Percentiles rank a stretch among this genome's conserved stretches.
Conservation (phyloP, 169 alveolate species). For the Plasmodium vinckei region DNA sequence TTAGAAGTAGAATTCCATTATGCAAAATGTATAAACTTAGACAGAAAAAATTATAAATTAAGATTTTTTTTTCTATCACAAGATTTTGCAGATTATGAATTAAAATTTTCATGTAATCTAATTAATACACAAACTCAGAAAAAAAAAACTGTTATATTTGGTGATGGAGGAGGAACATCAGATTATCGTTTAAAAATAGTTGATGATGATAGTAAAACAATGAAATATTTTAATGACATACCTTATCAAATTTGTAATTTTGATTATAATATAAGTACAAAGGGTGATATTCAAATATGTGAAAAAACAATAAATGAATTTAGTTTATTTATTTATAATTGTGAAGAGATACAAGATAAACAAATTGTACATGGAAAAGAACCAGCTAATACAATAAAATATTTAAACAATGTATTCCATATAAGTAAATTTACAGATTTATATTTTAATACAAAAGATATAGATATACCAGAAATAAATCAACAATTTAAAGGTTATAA, state of each 20-base stretch:
- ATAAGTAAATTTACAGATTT: conserved; percentile 21
- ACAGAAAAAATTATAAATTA: conserved; percentile 27
- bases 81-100: conserved; percentile 14
- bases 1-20: conserved; percentile 15
- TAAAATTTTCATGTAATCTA: conserved; percentile 12
- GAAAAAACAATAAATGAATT: conserved; percentile 64
- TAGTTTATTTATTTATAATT: conserved; percentile 35
- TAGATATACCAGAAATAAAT: conserved; percentile 14
- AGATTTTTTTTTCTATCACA: conserved; percentile 17
- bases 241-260: conserved; percentile 49
- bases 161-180: conserved; percentile 1
- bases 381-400: conserved; percentile 7
- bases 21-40: conserved; percentile 33
- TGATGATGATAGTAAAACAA: conserved; percentile 18
- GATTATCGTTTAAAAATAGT: not conserved
- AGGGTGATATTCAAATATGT: conserved; percentile 14
- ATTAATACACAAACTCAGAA: conserved; percentile 12
- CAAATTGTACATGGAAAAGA: not conserved
- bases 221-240: conserved; percentile 23
- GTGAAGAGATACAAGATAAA: not conserved
- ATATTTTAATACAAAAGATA: conserved; percentile 14
- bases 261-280: conserved; percentile 7
- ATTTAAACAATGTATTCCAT: conserved; percentile 11
- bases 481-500: conserved; percentile 14
- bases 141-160: conserved; percentile 27